Evolutionary conservation across 108 stramenopile genomes (phyloP).

Genomic region (Chaetoceros tenuissimus): DNA sequence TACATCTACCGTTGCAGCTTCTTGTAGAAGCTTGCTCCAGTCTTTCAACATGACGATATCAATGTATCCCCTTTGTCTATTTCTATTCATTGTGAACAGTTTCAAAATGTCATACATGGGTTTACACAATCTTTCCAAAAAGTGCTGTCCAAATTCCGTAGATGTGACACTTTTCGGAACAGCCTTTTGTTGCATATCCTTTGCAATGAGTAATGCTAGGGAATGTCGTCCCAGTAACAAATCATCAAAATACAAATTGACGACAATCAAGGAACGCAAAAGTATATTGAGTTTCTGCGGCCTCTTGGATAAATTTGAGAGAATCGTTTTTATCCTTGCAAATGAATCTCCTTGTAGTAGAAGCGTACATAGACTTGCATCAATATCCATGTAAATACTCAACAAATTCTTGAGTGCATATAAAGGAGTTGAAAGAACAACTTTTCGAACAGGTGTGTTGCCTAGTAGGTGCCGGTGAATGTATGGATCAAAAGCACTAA

Average conservation of each 20-base stretch:
- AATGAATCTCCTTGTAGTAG: constrained; percentile 43
- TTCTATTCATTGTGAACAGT: constrained; percentile 49
- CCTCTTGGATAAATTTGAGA: constrained; percentile 27
- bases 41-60: constrained; percentile 59
- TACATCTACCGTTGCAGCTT: constrained; percentile 45
- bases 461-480: constrained; percentile 63
- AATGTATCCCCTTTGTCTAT: constrained; percentile 63
- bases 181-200: constrained; percentile 45
- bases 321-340: constrained; percentile 44
- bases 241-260: constrained; percentile 81
- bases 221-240: constrained; percentile 57
- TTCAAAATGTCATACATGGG: constrained; percentile 78
- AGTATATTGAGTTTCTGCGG: constrained; percentile 42
- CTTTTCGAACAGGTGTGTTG: constrained; percentile 65
- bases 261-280: constrained; percentile 54
- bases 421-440: constrained; percentile 20
- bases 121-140: constrained; percentile 54
- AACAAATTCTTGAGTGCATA: constrained; percentile 28
- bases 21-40: constrained; percentile 51
- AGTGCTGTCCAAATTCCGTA: constrained; percentile 16
- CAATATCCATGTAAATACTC: constrained; percentile 40
- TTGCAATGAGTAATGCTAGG: constrained; percentile 35
- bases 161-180: constrained; percentile 32
- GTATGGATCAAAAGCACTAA: constrained; percentile 54
- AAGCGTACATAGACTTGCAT: constrained; percentile 51